Conservation (phyloP, 345 rosid genomes). For the Gossypium australe region DNA sequence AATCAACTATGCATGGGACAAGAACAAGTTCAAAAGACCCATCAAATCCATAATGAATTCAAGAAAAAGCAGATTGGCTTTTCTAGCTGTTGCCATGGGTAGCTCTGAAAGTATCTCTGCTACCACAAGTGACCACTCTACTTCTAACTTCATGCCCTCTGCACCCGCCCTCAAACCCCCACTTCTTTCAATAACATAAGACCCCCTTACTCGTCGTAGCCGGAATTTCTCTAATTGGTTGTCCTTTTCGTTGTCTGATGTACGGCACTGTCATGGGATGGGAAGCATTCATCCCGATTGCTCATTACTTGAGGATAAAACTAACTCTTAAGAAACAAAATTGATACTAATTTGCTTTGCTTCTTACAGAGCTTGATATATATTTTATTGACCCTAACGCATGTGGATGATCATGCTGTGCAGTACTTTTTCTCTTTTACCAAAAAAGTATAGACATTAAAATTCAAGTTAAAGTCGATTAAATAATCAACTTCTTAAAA, state of each 20-base stretch:
- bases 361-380: background rate
- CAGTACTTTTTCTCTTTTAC: background rate
- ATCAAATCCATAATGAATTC: slow-evolving; percentile 47
- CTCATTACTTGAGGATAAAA: slow-evolving; percentile 3
- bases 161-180: slow-evolving; percentile 39
- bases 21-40: slow-evolving; percentile 27
- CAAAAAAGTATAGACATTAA: too few species aligned
- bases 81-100: slow-evolving; percentile 56
- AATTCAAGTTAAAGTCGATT: too few species aligned
- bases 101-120: slow-evolving; percentile 54
- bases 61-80: slow-evolving; percentile 62
- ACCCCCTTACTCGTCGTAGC: slow-evolving; percentile 14
- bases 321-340: slow-evolving; percentile 2
- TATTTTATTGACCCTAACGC: too few species aligned
- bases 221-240: slow-evolving; percentile 39
- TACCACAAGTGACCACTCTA: slow-evolving; percentile 47
- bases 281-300: background rate
- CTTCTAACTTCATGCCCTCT: slow-evolving; percentile 43
- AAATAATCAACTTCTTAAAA: too few species aligned
- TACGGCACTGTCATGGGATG: slow-evolving; percentile 25
- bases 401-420: background rate
- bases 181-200: slow-evolving; percentile 30
- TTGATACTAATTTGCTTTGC: background rate
- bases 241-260: slow-evolving; percentile 55
- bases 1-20: slow-evolving; percentile 60